Evolutionary conservation across 805 yeast genomes (phyloP).

Genomic region (Zygosaccharomyces gambellarensis): DNA sequence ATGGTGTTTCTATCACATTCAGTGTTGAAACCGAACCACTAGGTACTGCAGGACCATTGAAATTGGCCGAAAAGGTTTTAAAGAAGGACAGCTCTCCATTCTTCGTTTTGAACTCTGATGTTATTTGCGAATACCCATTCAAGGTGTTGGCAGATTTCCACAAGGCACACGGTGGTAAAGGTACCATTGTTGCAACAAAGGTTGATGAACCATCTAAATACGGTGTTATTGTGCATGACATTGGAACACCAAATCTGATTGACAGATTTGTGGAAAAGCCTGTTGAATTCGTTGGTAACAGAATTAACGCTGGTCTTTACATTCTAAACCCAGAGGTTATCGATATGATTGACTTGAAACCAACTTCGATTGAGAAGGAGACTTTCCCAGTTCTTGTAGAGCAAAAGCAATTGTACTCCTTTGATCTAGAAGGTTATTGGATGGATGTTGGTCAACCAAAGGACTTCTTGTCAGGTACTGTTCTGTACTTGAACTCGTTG

Average conservation of each 20-base stretch:
- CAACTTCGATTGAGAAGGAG: constrained; percentile 99
- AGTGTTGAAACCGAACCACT: constrained; percentile 99
- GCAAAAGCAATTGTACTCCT: constrained; percentile 82
- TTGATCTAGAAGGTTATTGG: constrained; percentile 99
- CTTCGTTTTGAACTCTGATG: constrained; percentile 96
- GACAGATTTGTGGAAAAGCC: constrained; percentile 99
- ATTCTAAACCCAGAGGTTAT: constrained; percentile 96
- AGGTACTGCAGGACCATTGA: constrained; percentile 99
- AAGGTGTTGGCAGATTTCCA: constrained; percentile 89
- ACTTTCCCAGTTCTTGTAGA: constrained; percentile 96
- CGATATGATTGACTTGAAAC: constrained; percentile 94
- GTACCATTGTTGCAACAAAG: constrained; percentile 98
- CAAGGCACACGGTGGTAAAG: constrained; percentile 92
- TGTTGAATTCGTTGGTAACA: constrained; percentile 98
- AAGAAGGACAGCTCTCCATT: constrained; percentile 94
- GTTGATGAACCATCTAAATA: constrained; percentile 99
- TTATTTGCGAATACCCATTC: constrained; percentile 98
- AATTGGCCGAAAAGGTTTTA: constrained; percentile 89
- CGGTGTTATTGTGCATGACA: constrained; percentile 98
- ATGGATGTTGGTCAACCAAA: constrained; percentile 99
- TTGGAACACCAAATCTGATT: constrained; percentile 89
- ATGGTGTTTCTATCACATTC: constrained; percentile 92
- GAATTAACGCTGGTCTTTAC: constrained; percentile 99
- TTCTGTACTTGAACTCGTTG: constrained; percentile 81
- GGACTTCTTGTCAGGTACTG: constrained; percentile 96